Conservation (phyloP, 805 yeast genomes). For the Allodekkera sacchari region DNA sequence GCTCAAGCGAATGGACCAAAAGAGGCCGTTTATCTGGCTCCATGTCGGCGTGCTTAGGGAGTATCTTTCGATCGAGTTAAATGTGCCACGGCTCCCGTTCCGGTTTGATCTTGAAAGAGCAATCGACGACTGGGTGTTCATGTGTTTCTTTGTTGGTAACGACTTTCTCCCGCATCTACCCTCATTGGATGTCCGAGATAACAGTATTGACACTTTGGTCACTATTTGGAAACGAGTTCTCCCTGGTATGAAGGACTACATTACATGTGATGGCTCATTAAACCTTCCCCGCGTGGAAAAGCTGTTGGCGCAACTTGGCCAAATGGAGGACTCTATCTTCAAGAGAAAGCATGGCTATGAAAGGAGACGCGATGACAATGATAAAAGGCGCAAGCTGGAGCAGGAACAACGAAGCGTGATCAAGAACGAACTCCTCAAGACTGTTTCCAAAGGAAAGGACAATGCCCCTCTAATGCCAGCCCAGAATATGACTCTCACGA, state of each 20-base stretch:
- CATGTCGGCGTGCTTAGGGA: conserved; percentile 84
- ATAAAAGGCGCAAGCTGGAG: conserved; percentile 46
- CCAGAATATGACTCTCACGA: conserved; percentile 67
- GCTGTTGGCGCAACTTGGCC: conserved; percentile 54
- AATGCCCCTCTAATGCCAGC: conserved; percentile 66
- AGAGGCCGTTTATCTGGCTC: conserved; percentile 90
- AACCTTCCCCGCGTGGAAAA: conserved; percentile 70
- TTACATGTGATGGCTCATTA: conserved; percentile 85
- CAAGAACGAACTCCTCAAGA: conserved; percentile 36
- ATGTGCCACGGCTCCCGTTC: conserved; percentile 59
- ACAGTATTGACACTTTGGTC: conserved; percentile 77
- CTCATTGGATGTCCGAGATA: conserved; percentile 87
- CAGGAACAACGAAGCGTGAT: conserved; percentile 37
- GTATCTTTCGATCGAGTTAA: conserved; percentile 75
- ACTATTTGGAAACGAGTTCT: conserved; percentile 74
- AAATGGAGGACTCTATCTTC: conserved; percentile 74
- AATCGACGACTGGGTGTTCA: conserved; percentile 96
- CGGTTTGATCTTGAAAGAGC: conserved; percentile 89
- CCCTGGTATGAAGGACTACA: conserved; percentile 60
- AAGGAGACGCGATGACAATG: conserved; percentile 54
- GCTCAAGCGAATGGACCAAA: conserved; percentile 34
- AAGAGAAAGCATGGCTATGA: conserved; percentile 62
- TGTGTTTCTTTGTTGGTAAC: conserved; percentile 98
- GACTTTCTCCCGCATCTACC: conserved; percentile 98
- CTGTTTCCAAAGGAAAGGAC: conserved; percentile 65